These are phyloP conservation scores for Apiospora arundinis DNA, from an alignment of 2,329 filamentous ascomycete species.

Conservation along the genomic window DNA sequence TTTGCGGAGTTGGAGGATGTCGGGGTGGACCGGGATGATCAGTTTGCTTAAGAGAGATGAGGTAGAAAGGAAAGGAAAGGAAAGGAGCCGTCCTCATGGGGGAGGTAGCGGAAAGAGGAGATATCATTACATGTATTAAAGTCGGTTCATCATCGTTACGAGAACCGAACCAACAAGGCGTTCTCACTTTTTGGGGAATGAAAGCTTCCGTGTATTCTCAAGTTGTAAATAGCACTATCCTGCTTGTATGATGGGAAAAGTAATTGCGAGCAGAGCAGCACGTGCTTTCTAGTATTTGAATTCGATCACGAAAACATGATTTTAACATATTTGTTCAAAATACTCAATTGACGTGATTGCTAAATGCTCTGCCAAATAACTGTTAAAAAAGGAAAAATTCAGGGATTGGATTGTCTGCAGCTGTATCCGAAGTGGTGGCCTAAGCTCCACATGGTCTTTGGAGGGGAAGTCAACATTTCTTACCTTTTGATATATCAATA, in stretches of 20 bases:
- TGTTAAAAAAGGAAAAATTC: too few relatives aligned
- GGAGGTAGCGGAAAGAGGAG: not conserved
- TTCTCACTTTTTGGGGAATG: not conserved
- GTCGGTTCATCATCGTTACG: not conserved
- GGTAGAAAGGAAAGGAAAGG: not conserved
- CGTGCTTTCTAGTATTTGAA: not conserved
- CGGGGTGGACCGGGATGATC: slow-evolving; percentile 91
- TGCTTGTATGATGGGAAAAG: slow-evolving; percentile 13
- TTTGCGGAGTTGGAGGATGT: slow-evolving; percentile 98
- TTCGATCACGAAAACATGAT: not conserved
- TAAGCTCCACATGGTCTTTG: not conserved
- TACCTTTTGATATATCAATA: not conserved
- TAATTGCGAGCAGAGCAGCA: slow-evolving; percentile 8
- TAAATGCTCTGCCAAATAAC: too few relatives aligned
- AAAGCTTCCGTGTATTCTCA: slow-evolving; percentile 9
- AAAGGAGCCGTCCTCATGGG: too few relatives aligned
- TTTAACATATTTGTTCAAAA: not conserved
- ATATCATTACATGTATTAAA: not conserved
- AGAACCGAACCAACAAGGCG: not conserved
- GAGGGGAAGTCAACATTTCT: not conserved
- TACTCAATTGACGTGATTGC: too few relatives aligned
- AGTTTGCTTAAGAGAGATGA: slow-evolving; percentile 73
- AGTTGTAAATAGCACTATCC: not conserved
- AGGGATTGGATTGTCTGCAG: too few relatives aligned
- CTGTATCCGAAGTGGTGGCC: not conserved